Evolutionary conservation across 352 stramenopile species (phyloP).

Genomic region (Pythium sp.): DNA sequence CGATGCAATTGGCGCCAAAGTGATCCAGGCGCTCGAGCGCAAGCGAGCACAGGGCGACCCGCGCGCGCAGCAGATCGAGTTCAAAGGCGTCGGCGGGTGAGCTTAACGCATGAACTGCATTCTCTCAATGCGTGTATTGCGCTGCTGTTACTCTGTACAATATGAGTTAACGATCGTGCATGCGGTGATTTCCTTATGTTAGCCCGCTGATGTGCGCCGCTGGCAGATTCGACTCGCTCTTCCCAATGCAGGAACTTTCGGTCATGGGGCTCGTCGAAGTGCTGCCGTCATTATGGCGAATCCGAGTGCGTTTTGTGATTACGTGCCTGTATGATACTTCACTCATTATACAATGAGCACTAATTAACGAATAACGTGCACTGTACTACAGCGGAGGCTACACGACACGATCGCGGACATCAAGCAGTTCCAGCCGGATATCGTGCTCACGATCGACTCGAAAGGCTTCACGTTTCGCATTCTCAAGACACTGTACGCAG

Average conservation of each 20-base stretch:
- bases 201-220: constrained; percentile 48
- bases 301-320: constrained; percentile 29
- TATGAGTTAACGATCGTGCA: neutral
- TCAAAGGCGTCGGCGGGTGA: constrained; percentile 65
- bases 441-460: constrained; percentile 79
- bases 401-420: constrained; percentile 58
- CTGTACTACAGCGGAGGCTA: constrained; percentile 33
- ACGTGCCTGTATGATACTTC: neutral
- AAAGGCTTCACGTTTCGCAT: constrained; percentile 77
- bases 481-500: constrained; percentile 35
- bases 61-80: constrained; percentile 24
- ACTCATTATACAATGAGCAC: neutral
- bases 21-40: constrained; percentile 47
- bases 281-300: constrained; percentile 48
- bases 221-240: constrained; percentile 57
- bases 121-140: no score
- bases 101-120: no score
- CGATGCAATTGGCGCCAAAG: constrained; percentile 74
- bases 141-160: neutral
- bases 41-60: constrained; percentile 11
- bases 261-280: constrained; percentile 76
- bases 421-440: constrained; percentile 37
- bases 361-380: neutral
- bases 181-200: neutral
- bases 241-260: constrained; percentile 69